A percentile compares a stretch with the other conserved stretches of the same genome.
phyloP scores from a whole-genome alignment of 495 filamentous ascomycete species.

The Penicillium bovifimosum region DNA sequence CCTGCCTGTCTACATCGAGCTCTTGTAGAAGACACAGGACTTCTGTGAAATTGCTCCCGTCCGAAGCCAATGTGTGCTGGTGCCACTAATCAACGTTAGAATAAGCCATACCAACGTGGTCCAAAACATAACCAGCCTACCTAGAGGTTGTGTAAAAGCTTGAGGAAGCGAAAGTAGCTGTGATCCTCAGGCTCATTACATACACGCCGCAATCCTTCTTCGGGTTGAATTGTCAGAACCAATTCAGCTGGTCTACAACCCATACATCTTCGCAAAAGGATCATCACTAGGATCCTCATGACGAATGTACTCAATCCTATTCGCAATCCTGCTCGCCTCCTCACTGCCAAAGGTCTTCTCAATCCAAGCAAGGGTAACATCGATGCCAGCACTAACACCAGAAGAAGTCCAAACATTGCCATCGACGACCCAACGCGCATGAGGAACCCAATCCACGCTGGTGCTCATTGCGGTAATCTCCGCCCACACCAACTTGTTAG shows the following conservation, averaged over 20 bases:
- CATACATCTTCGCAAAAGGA: slow-evolving; percentile 22
- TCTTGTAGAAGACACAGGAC: too few relatives aligned
- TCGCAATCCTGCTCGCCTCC: slow-evolving; percentile 10
- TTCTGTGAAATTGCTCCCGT: too few relatives aligned
- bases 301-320: slow-evolving; percentile 16
- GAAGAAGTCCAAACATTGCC: slow-evolving; percentile 64
- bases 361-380: slow-evolving; percentile 42
- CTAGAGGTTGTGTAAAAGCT: too few relatives aligned
- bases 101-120: too few relatives aligned
- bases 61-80: too few relatives aligned
- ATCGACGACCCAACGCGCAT: slow-evolving; percentile 60
- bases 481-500: slow-evolving; percentile 29
- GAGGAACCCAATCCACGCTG: slow-evolving; percentile 52
- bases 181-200: too few relatives aligned
- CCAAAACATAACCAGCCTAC: too few relatives aligned
- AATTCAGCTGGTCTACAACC: not conserved
- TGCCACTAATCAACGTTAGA: too few relatives aligned
- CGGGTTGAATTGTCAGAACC: too few relatives aligned
- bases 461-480: slow-evolving; percentile 32
- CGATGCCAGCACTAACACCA: slow-evolving; percentile 61
- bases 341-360: slow-evolving; percentile 15
- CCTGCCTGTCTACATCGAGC: too few relatives aligned
- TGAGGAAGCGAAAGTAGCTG: too few relatives aligned
- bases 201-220: too few relatives aligned
- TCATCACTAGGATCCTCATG: slow-evolving; percentile 14